Evolutionary conservation across 352 stramenopile genomes (phyloP).

Genomic region (Pythium dissimile): DNA sequence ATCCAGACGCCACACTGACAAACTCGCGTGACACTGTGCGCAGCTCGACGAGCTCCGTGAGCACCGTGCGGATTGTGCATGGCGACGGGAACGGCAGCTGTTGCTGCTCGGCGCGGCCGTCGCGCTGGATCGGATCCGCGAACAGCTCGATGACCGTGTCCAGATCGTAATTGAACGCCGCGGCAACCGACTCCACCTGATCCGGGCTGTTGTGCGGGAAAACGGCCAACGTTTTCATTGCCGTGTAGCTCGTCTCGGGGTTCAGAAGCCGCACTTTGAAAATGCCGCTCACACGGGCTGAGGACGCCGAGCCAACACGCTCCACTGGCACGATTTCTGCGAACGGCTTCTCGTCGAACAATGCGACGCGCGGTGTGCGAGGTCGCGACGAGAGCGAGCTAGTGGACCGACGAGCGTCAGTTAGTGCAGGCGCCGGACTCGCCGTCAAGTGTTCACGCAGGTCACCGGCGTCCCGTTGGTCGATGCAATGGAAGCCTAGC

Average conservation of each 20-base stretch:
- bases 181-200: constrained; percentile 70
- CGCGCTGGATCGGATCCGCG: background rate
- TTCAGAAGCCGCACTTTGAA: constrained; percentile 52
- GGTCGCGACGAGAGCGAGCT: background rate
- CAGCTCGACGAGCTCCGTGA: constrained; percentile 91
- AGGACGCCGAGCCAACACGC: background rate
- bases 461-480: background rate
- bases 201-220: constrained; percentile 64
- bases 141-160: constrained; percentile 73
- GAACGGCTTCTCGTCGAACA: constrained; percentile 18
- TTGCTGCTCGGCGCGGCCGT: constrained; percentile 27
- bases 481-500: constrained; percentile 7
- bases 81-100: constrained; percentile 88
- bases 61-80: constrained; percentile 83
- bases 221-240: constrained; percentile 87
- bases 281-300: background rate
- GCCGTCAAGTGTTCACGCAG: background rate
- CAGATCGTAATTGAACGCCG: constrained; percentile 70
- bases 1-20: constrained; percentile 41
- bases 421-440: background rate
- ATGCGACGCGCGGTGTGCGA: constrained; percentile 9
- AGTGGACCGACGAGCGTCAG: background rate
- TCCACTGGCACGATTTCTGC: constrained; percentile 12
- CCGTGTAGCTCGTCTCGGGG: constrained; percentile 25
- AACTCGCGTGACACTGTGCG: constrained; percentile 62